A percentile compares a stretch with the other conserved stretches of the same genome.
Evolutionary conservation across 371 early-diverging fungal genomes (phyloP).

Genomic region (Mortierella sp.): DNA sequence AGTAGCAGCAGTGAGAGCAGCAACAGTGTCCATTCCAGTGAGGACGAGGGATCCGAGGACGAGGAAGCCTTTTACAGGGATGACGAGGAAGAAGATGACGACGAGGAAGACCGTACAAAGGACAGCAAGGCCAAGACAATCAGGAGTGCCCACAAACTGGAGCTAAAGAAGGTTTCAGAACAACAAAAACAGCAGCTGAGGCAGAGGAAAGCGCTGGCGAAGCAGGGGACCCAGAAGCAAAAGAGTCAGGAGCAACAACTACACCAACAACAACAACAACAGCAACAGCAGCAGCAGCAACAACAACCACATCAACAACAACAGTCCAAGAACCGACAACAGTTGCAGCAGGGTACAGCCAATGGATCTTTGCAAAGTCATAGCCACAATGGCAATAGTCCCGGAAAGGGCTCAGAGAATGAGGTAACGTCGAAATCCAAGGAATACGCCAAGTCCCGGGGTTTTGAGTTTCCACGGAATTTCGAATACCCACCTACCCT

Average conservation of each 20-base stretch:
- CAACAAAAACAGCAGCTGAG: constrained; percentile 1
- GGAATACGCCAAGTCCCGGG: too few species aligned
- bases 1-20: constrained; percentile 46
- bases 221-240: too few species aligned
- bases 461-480: too few species aligned
- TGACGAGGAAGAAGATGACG: constrained; percentile 21
- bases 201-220: not conserved
- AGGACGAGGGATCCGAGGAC: constrained; percentile 27
- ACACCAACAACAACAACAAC: constrained; percentile 6
- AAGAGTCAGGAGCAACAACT: not conserved
- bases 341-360: not conserved
- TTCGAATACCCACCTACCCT: too few species aligned
- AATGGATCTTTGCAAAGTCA: not conserved
- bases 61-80: constrained; percentile 24
- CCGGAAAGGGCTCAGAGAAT: not conserved
- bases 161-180: not conserved
- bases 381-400: not conserved
- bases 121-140: not conserved
- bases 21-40: constrained; percentile 24
- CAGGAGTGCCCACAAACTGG: too few species aligned
- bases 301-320: constrained; percentile 4
- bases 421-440: not conserved
- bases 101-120: constrained; percentile 2
- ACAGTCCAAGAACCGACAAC: not conserved
- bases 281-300: constrained; percentile 1